Base-by-base conservation (phyloP, 345 rosid species). In the Euclidium syriacum region DNA sequence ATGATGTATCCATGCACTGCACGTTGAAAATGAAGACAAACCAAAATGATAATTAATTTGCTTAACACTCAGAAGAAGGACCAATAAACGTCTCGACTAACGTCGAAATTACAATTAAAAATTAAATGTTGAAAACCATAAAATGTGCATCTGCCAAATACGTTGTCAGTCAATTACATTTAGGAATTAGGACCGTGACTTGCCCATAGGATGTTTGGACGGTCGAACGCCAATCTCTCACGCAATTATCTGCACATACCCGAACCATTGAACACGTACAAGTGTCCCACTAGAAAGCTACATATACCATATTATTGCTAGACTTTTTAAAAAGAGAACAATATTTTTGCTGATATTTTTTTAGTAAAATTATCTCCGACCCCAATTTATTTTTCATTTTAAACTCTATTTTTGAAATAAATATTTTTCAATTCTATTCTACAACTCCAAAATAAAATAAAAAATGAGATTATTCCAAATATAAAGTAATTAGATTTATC, bases 131-230 rank as follows among this genome's bases (percentile, higher is more conserved):
- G 0, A 6, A 26, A 10, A 36, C 15, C 38, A 24, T 42, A 27
- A 63, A 39, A 33, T 14, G 39, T n/a, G 53, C 33, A 46, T 20
- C 41, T 36, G 50, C 64, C 64, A 66, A 35, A 47, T 27, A 48
- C 25, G 36, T 55, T n/a, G 27, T 44, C 71, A 44, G 10, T 26
- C 18, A 57, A 47, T 35, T 33, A 52, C 32, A 20, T 6, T 47
- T 27, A 5, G 43, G 58, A 20, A 5, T 47, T 27, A 5, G 43
- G 58, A 67, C 72, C 51, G 33, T 58, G 58, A 67, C 71, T 36
- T 47, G 40, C 10, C 40, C 58, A 57, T 6, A 6, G 7, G 5
- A 29, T 50, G 8, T 58, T 67, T 58, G 43, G 72, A 57, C 72
- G 51, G 72, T 58, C 29, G 15, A 58, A 29, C 26, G 26, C 62